Evolutionary conservation across 2,329 filamentous ascomycete species (phyloP).

Genomic region (Diaporthe longicolla): DNA sequence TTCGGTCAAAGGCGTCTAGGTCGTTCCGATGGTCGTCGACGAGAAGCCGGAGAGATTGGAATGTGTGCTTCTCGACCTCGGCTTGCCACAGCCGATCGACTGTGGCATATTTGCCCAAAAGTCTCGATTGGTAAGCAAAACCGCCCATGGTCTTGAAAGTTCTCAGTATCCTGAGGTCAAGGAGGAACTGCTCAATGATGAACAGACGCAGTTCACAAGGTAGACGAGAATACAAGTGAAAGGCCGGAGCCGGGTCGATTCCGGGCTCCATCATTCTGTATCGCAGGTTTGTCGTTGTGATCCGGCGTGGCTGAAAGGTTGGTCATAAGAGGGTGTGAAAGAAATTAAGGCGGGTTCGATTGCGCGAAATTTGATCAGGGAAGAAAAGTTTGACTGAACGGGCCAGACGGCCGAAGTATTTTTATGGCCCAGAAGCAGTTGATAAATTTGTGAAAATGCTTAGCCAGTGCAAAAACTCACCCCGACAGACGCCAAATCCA

Average conservation of each 20-base stretch:
- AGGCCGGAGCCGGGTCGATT: not conserved
- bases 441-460: too few relatives aligned
- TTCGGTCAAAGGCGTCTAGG: not conserved
- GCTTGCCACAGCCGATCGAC: not conserved
- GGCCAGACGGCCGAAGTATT: too few relatives aligned
- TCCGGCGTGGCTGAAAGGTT: not conserved
- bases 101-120: not conserved
- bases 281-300: not conserved
- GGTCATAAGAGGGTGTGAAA: not conserved
- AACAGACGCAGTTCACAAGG: not conserved
- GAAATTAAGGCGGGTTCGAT: too few relatives aligned
- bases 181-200: not conserved
- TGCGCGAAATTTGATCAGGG: too few relatives aligned
- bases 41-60: not conserved
- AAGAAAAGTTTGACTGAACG: too few relatives aligned
- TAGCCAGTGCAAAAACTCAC: too few relatives aligned
- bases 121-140: too few relatives aligned
- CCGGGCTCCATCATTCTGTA: not conserved
- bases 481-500: too few relatives aligned
- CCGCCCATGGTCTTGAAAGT: too few relatives aligned
- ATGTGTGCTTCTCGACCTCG: not conserved
- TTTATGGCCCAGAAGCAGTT: too few relatives aligned
- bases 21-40: not conserved
- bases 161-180: too few relatives aligned
- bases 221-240: not conserved